Conservation (phyloP, 1,284 basidiomycete genomes). For the Xerocomus nothofagi region DNA sequence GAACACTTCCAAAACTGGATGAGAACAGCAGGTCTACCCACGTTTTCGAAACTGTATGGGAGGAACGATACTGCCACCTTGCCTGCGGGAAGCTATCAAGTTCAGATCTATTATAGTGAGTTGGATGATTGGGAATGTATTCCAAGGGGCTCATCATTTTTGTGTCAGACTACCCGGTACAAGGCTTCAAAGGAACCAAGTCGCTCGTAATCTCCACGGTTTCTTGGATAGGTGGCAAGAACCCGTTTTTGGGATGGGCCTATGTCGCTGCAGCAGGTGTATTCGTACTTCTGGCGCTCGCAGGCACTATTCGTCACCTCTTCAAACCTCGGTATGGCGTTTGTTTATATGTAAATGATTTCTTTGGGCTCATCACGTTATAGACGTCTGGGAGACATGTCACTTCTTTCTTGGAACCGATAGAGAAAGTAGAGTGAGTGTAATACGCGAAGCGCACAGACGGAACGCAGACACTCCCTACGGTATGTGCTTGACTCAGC, state of each 20-base stretch:
- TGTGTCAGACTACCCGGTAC: constrained; percentile 86
- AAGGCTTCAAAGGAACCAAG: constrained; percentile 92
- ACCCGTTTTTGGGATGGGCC: constrained; percentile 95
- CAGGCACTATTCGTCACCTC: constrained; percentile 89
- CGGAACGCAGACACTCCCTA: constrained; percentile 10
- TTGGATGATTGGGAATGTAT: constrained; percentile 16
- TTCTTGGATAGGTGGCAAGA: constrained; percentile 98
- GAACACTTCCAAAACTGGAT: constrained; percentile 99
- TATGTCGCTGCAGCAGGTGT: constrained; percentile 89
- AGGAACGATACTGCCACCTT: constrained; percentile 84
- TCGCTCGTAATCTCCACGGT: constrained; percentile 96
- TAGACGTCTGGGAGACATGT: constrained; percentile 82
- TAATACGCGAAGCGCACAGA: constrained; percentile 1
- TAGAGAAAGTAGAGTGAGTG: constrained; percentile 23
- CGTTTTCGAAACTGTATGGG: constrained; percentile 93
- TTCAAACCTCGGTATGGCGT: constrained; percentile 83
- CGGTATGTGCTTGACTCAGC: constrained; percentile 18
- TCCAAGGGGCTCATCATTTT: constrained; percentile 10
- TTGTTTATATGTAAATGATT: constrained; percentile 27
- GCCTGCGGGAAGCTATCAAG: constrained; percentile 72
- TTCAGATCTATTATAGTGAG: constrained; percentile 83
- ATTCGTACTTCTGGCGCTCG: constrained; percentile 85
- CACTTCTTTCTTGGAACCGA: constrained; percentile 85
- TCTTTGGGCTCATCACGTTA: neutral
- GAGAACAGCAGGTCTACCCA: constrained; percentile 95